Base-by-base conservation (phyloP, 2,329 filamentous ascomycete species). In the Monilinia laxa region DNA sequence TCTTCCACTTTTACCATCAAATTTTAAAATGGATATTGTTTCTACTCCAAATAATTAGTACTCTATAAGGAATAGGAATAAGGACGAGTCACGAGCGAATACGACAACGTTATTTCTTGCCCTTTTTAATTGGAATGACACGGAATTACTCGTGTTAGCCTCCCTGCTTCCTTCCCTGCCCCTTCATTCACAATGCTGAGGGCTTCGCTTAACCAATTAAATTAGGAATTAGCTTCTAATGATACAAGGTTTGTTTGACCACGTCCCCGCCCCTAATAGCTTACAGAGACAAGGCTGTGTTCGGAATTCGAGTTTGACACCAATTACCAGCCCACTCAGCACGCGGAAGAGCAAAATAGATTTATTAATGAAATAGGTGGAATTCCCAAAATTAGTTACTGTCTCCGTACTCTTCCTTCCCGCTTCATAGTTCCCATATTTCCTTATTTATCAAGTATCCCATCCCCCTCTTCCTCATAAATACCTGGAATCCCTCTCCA, bases 171-270 rank as follows among this genome's bases (percentile, higher is more conserved):
- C 31, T 35, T n/a, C 58, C 56, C 58, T 60, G 45, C 45, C 58
- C 58, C 58, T 60, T 51, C 58, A 60, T 38, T 23, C 10, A 38
- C 45, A 60, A 38, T 38, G 40, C 45, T 18, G n/a, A 23, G 35
- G 38, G 35, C 31, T 18, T 60, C 58, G 58, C 58, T 60, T 60
- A 60, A 25, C 58, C 45, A 51, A 60, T 51, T 6, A 60, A 18
- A 51, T 25, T 1, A 12, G 16, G 45, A 49, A 51, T 10, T 11
- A 20, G 31, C 45, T 63, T 54, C 51, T 63, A 49, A 63, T 63
- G 60, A 63, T 63, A 63, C 60, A 63, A 54, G 60, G 60, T 54
- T 54, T 54, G 60, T 63, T 63, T 63, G 60, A 52, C 49, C 47
- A 54, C 31, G 47, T 35, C 31, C 31, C 12, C 60, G 47, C 60